Base-by-base conservation (phyloP, 2,329 filamentous ascomycete species). In the Arthrinium puccinioides region DNA sequence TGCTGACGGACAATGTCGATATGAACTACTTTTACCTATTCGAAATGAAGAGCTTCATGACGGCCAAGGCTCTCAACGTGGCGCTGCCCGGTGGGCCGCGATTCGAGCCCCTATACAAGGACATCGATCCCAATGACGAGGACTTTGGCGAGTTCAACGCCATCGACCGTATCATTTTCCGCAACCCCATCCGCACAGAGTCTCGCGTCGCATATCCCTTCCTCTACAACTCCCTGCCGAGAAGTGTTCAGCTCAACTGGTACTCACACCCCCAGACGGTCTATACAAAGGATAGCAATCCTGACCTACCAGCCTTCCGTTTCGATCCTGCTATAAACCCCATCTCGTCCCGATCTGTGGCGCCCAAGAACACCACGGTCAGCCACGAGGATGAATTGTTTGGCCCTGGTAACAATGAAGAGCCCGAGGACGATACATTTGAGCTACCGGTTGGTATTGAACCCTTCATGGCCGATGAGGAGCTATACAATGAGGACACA, bases 121-220 rank as follows among this genome's bases (percentile, higher is more conserved):
- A 98, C 52, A 89, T 98, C 43, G 89, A 98, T 59, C 92, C 92
- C 2, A 98, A 98, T 52, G 90, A 97, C 50, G 92, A 98, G 61
- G 92, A 98, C 56, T 98, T 98, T 63, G 92, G 92, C 62, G 92
- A 98, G 62, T 98, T 98, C 72, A 98, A 98, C 56, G 92, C 92
- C 23, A 98, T 98, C 52, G 92, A 98, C 55, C 87, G 94, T 50
- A 98, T 98, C 63, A 98, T 98, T 49, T 98, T 98, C 73, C 84
- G 92, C 47, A 83, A 85, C 32, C 89, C 90, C 1, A 94, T 97
- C 47, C 81, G 90, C 49, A 98, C 90, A 8, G 92, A 98, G 63
- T 96, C 94, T 54, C 81, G 90, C 31, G 92, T 98, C 29, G 88
- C 88, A 1, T 97, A 87, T 58, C 92, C 92, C 1, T 96, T 84